Evolutionary conservation across 2,329 filamentous ascomycete genomes (phyloP), one percentile per base, ranked within the genome.

Genomic region (Talaromyces sp.): DNA sequence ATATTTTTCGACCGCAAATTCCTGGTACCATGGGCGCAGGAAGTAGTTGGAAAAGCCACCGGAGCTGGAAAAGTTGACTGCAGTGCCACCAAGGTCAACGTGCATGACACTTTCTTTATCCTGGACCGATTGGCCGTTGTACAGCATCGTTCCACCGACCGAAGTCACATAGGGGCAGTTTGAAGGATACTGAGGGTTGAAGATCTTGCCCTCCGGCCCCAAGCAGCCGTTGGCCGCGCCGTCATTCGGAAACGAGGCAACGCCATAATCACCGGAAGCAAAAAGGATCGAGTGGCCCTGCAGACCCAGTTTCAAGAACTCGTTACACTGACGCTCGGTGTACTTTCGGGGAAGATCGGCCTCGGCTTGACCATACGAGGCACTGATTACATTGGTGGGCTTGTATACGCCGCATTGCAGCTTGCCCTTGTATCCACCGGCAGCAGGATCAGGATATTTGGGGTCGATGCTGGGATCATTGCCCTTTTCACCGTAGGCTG

Each of bases 341-440:
- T 87, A 87, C 63, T 72, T 74, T 5, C 77, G 70, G 0, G 84
- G 83, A 21, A 85, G 74, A 24, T 81, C 80, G 5, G 73, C 71
- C 70, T 87, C 84, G 50, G 80, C 76, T 48, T 80, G 80, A 53
- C 82, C 82, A 67, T 85, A 85, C 3, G 80, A 83, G 64, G 86
- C 81, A 41, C 77, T 80, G 62, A 85, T 78, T 7, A 85, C 83
- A 63, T 84, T 83, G 10, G 83, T 82, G 2, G 82, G 80, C 65
- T 79, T 75, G 72, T 79, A 83, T 21, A 80, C 74, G 8, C 79
- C 79, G 60, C 80, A 82, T 63, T 79, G 74, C 12, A 79, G 70
- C 38, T 68, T 60, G 72, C 80, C 80, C 57, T 79, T 77, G 70
- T 83, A 85, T 8, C 82, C 83, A 11, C 73, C 77, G n/a, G 72